Conservation (phyloP, 2,329 filamentous ascomycete genomes). For the Dissoconium aciculare region DNA sequence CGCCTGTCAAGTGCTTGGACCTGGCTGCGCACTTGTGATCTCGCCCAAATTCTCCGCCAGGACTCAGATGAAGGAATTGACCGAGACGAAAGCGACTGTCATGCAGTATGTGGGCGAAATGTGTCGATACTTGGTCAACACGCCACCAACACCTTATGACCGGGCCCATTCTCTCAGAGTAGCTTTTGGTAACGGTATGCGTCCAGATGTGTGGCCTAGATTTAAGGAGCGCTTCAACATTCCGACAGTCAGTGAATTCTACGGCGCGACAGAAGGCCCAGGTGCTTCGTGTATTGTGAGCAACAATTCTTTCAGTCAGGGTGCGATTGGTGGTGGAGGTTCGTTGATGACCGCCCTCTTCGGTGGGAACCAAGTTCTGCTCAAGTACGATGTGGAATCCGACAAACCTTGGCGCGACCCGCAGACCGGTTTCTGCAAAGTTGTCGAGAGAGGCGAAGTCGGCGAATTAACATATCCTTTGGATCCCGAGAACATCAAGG, state of each 20-base stretch:
- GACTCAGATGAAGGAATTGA: constrained; percentile 62
- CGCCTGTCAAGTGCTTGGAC: constrained; percentile 38
- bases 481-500: constrained; percentile 46
- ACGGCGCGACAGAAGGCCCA: constrained; percentile 37
- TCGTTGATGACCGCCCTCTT: constrained; percentile 43
- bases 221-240: constrained; percentile 58
- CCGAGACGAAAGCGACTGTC: constrained; percentile 53
- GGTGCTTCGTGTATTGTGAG: constrained; percentile 58
- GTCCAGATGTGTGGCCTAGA: constrained; percentile 62
- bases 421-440: constrained; percentile 52
- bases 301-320: constrained; percentile 56
- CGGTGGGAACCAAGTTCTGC: constrained; percentile 39
- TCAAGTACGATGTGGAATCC: constrained; percentile 56
- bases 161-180: constrained; percentile 55
- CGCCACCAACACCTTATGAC: constrained; percentile 51
- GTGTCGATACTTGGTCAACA: constrained; percentile 63
- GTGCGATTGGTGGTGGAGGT: constrained; percentile 64
- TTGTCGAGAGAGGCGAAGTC: constrained; percentile 43
- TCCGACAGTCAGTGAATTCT: constrained; percentile 24
- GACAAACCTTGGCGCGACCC: constrained; percentile 54
- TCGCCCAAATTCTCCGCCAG: constrained; percentile 65
- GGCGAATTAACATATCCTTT: constrained; percentile 66
- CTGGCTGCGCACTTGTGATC: constrained; percentile 52
- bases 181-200: constrained; percentile 72
- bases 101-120: constrained; percentile 86